Evolutionary conservation across 192 early-diverging fungal genomes (phyloP).

Genomic region (Backusella tuberculispora): DNA sequence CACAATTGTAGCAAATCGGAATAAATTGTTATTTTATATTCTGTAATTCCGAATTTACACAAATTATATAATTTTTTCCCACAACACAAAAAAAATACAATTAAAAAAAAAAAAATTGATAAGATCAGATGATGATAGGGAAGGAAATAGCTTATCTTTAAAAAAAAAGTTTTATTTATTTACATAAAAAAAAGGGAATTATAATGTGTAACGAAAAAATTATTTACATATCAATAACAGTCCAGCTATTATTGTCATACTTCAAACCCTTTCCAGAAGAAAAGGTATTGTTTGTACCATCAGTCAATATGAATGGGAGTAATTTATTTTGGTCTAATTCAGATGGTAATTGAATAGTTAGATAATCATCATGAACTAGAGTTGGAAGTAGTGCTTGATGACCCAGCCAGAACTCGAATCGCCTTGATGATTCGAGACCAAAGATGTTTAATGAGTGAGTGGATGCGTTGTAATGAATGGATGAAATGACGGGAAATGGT

Average conservation of each 20-base stretch:
- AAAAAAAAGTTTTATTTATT: slow-evolving; percentile 18
- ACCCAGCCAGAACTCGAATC: slow-evolving; percentile 53
- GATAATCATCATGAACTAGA: not conserved
- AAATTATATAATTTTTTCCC: not conserved
- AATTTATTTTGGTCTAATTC: not conserved
- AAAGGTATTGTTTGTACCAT: not conserved
- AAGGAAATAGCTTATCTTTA: not conserved
- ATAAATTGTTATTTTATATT: not conserved
- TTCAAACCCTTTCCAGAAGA: slow-evolving; percentile 4
- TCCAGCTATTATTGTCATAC: slow-evolving; percentile 2
- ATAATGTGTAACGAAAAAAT: not conserved
- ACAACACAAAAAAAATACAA: not conserved
- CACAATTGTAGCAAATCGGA: not conserved
- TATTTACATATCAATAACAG: slow-evolving; percentile 14
- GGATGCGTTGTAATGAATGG: slow-evolving; percentile 41
- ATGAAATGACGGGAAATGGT: slow-evolving; percentile 26
- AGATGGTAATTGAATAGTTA: not conserved
- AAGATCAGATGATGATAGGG: slow-evolving; percentile 2
- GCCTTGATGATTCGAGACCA: slow-evolving; percentile 34
- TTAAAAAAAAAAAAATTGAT: not conserved
- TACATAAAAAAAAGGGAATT: slow-evolving; percentile 5
- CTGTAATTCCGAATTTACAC: not conserved
- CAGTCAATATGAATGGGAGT: not conserved
- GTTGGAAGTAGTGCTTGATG: slow-evolving; percentile 42
- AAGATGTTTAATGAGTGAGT: slow-evolving; percentile 46